A percentile compares a stretch with the other conserved stretches of the same genome.
These are phyloP conservation scores for Firmiana major DNA, from an alignment of 345 rosid genomes.

Conservation along the genomic window DNA sequence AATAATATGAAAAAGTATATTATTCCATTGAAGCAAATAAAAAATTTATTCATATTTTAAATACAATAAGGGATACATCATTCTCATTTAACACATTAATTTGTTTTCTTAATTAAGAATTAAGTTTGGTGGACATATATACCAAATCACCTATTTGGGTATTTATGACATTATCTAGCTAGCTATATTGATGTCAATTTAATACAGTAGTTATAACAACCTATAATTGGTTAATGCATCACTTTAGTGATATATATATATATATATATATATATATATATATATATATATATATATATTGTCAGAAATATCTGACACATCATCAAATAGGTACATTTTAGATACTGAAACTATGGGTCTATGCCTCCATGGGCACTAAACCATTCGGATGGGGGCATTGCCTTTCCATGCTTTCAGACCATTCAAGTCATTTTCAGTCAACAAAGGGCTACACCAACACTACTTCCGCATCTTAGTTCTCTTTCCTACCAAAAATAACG, in stretches of 20 bases:
- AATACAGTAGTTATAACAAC: not conserved
- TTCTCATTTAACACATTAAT: not conserved
- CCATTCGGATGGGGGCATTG: not conserved
- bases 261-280: no score
- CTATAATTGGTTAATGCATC: not conserved
- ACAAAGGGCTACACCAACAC: not conserved
- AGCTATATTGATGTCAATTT: not conserved
- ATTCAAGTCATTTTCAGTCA: conserved; percentile 19
- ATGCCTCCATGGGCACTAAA: not conserved
- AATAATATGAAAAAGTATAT: not conserved
- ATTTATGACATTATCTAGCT: not conserved
- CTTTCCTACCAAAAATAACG: not conserved
- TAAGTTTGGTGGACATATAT: not conserved
- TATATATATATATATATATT: no score
- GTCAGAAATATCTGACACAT: not conserved
- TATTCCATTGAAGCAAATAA: not conserved
- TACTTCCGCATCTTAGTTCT: not conserved
- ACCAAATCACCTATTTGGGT: not conserved
- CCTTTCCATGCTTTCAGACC: not conserved
- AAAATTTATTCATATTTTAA: not conserved
- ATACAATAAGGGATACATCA: not conserved
- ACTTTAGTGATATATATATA: no score
- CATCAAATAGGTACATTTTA: not conserved
- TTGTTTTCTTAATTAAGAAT: not conserved
- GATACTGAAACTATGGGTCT: not conserved